Conservation (phyloP, 768 basidiomycete genomes). For the Cystobasidiopsis lactophilus region DNA sequence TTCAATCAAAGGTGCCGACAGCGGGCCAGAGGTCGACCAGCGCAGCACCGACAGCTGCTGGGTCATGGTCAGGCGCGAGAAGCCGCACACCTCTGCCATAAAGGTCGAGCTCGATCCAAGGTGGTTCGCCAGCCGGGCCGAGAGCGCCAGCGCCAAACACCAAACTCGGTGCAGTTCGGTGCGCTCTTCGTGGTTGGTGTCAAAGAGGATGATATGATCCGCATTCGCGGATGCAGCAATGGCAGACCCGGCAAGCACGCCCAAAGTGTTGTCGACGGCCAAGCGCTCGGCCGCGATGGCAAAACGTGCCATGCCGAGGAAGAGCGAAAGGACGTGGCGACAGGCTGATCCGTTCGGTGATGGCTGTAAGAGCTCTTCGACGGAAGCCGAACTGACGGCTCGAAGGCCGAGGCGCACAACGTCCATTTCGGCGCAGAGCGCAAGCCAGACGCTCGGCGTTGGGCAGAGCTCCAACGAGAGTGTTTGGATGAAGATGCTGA, state of each 20-base stretch:
- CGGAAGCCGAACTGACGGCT: conserved; percentile 20
- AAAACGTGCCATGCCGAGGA: conserved; percentile 60
- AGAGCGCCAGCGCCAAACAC: conserved; percentile 64
- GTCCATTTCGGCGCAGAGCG: conserved; percentile 58
- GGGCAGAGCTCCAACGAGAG: conserved; percentile 43
- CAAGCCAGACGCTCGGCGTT: conserved; percentile 55
- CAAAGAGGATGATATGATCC: conserved; percentile 43
- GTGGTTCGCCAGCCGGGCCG: conserved; percentile 49
- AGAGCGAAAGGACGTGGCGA: conserved; percentile 52
- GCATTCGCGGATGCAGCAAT: conserved; percentile 57
- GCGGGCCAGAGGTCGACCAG: conserved; percentile 58
- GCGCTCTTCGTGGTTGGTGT: conserved; percentile 36
- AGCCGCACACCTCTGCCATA: conserved; percentile 54
- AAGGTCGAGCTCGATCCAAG: conserved; percentile 37
- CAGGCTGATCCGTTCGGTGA: too few species aligned
- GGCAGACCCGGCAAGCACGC: conserved; percentile 60
- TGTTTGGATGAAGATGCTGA: conserved; percentile 54
- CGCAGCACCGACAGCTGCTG: conserved; percentile 54
- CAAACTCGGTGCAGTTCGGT: conserved; percentile 47
- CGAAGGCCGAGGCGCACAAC: conserved; percentile 41
- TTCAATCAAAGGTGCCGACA: conserved; percentile 54
- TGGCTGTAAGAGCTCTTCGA: too few species aligned
- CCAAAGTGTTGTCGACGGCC: conserved; percentile 56
- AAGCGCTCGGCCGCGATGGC: conserved; percentile 55
- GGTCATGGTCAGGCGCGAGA: conserved; percentile 63